A percentile compares a stretch with the other conserved stretches of the same genome.
phyloP scores from a whole-genome alignment of 2,329 filamentous ascomycete species.

The Verticillium nubilum region DNA sequence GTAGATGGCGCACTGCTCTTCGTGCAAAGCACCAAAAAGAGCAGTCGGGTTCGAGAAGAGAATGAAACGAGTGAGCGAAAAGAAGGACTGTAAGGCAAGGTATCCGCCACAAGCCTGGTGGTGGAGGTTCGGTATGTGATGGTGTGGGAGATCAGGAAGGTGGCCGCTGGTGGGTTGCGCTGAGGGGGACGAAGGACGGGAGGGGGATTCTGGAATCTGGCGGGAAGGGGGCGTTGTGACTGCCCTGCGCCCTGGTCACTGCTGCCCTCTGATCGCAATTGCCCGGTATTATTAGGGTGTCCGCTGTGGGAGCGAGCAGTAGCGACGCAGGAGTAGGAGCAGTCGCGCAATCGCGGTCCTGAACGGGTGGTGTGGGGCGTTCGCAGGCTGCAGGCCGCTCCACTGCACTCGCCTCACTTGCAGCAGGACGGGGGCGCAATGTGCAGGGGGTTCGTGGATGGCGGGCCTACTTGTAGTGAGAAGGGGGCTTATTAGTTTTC shows the following conservation, averaged over 20 bases:
- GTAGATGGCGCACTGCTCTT: not conserved
- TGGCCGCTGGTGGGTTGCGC: not conserved
- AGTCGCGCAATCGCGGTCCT: not conserved
- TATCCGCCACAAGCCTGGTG: not conserved
- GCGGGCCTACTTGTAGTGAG: not conserved
- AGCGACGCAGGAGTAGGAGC: not conserved
- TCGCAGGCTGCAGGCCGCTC: not conserved
- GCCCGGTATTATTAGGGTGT: not conserved
- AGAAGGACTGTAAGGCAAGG: not conserved
- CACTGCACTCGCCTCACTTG: not conserved
- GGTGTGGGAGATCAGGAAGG: not conserved
- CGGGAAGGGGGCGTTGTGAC: not conserved
- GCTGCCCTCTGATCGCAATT: not conserved
- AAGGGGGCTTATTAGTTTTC: not conserved
- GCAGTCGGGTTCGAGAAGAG: not conserved
- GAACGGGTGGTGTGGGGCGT: not conserved
- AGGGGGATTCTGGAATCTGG: not conserved
- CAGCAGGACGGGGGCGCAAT: not conserved
- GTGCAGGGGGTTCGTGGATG: not conserved
- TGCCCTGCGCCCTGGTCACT: not conserved
- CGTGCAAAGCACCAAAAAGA: not conserved
- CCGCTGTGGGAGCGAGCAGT: not conserved
- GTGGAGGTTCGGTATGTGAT: not conserved
- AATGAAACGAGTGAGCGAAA: not conserved
- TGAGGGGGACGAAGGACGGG: not conserved